Evolutionary conservation across 768 basidiomycete genomes (phyloP), one percentile per base, ranked within the genome.

Genomic region (Pisolithus orientalis): DNA sequence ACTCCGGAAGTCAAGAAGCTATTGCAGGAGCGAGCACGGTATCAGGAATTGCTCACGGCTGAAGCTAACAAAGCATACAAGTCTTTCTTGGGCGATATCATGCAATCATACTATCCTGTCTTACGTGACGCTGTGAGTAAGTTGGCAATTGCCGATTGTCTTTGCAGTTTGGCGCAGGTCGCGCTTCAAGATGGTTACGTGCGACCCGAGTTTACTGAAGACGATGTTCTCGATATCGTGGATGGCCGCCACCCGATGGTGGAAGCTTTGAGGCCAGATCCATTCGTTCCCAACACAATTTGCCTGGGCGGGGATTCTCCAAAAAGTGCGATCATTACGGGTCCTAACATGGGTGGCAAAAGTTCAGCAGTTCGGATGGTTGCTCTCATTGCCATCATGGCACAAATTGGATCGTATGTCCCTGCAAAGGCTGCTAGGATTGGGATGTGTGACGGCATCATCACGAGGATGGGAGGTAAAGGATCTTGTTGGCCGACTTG

Each of bases 161-260:
- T 99, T 54, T 72, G 87, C 52, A 91, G 90, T 60, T 75, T 98
- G 13, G 88, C 94, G 0, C 79, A 79, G 43, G 84, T 94, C 4
- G 89, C 91, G 1, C 72, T 87, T 37, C 81, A 82, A 53, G 77
- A 80, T 11, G 84, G 84, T 44, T 97, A 93, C 58, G 81, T 83
- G 32, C 83, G 85, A 44, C 94, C 95, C 1, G 69, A 75, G 54
- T 88, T 96, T 60, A 80, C 79, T 0, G 78, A 84, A 6, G 80
- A 83, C 28, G 79, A 84, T 45, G 66, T 66, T 25, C 72, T 97
- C 11, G 84, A 90, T 54, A 87, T 97, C 29, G 68, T 77, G 10
- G 81, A 85, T n/a, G 94, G 91, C 0, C 78, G 93, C 10, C 95
- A 99, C 72, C 95, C 95, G 0, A 92, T 98, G 82, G 82, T 94